These are phyloP conservation scores for Sclerotinia glacialis DNA, from an alignment of 2,329 filamentous ascomycete species.

Conservation along the genomic window DNA sequence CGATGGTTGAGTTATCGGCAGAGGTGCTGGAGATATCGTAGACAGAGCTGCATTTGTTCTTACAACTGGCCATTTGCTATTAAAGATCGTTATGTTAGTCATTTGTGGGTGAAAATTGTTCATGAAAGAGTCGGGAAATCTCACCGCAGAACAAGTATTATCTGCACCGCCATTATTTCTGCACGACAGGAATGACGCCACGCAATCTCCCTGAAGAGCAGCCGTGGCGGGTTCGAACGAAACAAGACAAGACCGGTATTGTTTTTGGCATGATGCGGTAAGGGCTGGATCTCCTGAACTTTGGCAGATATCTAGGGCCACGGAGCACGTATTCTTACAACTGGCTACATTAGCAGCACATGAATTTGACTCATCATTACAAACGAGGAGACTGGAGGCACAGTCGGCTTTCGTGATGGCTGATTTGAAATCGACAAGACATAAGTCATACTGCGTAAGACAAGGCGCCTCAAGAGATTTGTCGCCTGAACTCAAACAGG, in stretches of 20 bases:
- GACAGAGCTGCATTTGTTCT: constrained; percentile 25
- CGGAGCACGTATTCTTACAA: constrained; percentile 26
- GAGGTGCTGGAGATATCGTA: constrained; percentile 23
- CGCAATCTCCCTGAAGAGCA: constrained; percentile 17
- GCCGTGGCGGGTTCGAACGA: constrained; percentile 12
- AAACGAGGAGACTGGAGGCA: neutral
- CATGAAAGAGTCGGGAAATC: neutral
- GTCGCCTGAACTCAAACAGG: constrained; percentile 21
- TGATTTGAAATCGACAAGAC: constrained; percentile 13
- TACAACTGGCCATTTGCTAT: constrained; percentile 17
- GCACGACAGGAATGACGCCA: constrained; percentile 4
- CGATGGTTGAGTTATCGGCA: constrained; percentile 20
- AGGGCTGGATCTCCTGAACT: constrained; percentile 22
- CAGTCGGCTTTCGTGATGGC: neutral
- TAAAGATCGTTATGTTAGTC: neutral
- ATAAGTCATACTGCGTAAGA: constrained; percentile 21
- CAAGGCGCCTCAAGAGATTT: constrained; percentile 18
- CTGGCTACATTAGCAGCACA: constrained; percentile 17
- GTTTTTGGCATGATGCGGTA: constrained; percentile 13
- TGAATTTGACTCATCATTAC: constrained; percentile 14
- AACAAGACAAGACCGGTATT: constrained; percentile 23
- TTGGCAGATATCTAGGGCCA: constrained; percentile 22
- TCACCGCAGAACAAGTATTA: constrained; percentile 8
- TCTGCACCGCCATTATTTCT: neutral
- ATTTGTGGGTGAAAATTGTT: neutral